Conservation (phyloP, 148 eudicot species). For the Nepenthes mirabilis region DNA sequence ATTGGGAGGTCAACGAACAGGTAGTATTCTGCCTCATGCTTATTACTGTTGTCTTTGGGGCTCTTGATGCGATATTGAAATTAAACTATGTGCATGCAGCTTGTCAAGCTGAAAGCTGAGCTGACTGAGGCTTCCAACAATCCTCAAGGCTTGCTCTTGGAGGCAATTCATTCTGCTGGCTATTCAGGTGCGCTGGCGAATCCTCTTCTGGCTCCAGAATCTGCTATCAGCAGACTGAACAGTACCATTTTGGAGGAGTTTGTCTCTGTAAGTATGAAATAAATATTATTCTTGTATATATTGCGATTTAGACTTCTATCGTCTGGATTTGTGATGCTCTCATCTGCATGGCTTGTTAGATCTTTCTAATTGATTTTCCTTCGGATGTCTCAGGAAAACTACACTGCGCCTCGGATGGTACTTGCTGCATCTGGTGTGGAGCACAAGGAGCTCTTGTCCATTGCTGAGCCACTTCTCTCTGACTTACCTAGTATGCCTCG, state of each 20-base stretch:
- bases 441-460: slow-evolving; percentile 59
- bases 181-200: slow-evolving; percentile 64
- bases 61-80: slow-evolving; percentile 4
- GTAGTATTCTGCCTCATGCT: slow-evolving; percentile 21
- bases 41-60: background rate
- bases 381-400: slow-evolving; percentile 46
- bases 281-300: background rate
- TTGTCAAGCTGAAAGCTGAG: slow-evolving; percentile 64
- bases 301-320: background rate
- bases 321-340: background rate
- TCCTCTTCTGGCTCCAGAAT: slow-evolving; percentile 75
- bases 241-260: slow-evolving; percentile 58
- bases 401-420: slow-evolving; percentile 82
- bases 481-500: slow-evolving; percentile 39
- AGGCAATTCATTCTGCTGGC: slow-evolving; percentile 90
- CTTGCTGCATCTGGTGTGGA: slow-evolving; percentile 90
- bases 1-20: slow-evolving; percentile 97
- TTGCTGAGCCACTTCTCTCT: slow-evolving; percentile 76
- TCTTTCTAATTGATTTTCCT: background rate
- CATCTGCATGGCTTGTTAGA: background rate
- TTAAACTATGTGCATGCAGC: slow-evolving; percentile 23
- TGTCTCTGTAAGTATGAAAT: slow-evolving; percentile 56
- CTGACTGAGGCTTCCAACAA: slow-evolving; percentile 65
- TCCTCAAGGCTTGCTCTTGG: slow-evolving; percentile 69
- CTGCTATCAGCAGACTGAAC: slow-evolving; percentile 47